Evolutionary conservation across 768 basidiomycete species (phyloP), one percentile per base, ranked within the genome.

Genomic region (Jaapia argillacea): DNA sequence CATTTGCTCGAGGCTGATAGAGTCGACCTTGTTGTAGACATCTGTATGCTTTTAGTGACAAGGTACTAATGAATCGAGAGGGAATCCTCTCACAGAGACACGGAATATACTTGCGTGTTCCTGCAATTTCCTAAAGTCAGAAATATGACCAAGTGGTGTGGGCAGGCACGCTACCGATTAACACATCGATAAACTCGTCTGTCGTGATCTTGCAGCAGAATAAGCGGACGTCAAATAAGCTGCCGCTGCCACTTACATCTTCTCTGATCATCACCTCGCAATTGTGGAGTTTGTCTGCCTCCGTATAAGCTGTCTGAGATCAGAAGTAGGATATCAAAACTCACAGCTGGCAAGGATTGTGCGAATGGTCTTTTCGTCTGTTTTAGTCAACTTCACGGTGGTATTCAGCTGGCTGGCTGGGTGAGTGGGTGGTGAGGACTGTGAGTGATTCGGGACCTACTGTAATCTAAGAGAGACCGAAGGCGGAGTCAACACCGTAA

Each of bases 211-310:
- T 40, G 46, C 24, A 39, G 45, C 24, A 40, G 41, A 31, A 40
- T 42, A 47, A n/a, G n/a, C n/a, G n/a, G n/a, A n/a, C n/a, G n/a
- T n/a, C n/a, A n/a, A n/a, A n/a, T n/a, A n/a, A n/a, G 45, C 36
- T 28, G 4, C 27, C 47, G 16, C 45, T 33, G 23, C 27, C 24
- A 61, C 72, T 52, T 53, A 96, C 92, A 64, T 99, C 94, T 70
- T 99, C 93, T 57, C 96, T 75, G 53, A 99, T 90, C 91, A 98
- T 94, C 6, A 98, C 84, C 62, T 99, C 94, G 57, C 91, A 94
- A 55, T 94, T 88, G 56, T 90, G 89, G 23, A 91, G 63, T 61
- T 89, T 92, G 59, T 90, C 86, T 89, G 48, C 4, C 7, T 38
- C 22, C 13, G 10, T 10, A 21, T 12, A 7, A 21, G 7, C 7